Evolutionary conservation across 2,329 filamentous ascomycete species (phyloP), one percentile per base, ranked within the genome.

Genomic region (Ophiostoma quercus): DNA sequence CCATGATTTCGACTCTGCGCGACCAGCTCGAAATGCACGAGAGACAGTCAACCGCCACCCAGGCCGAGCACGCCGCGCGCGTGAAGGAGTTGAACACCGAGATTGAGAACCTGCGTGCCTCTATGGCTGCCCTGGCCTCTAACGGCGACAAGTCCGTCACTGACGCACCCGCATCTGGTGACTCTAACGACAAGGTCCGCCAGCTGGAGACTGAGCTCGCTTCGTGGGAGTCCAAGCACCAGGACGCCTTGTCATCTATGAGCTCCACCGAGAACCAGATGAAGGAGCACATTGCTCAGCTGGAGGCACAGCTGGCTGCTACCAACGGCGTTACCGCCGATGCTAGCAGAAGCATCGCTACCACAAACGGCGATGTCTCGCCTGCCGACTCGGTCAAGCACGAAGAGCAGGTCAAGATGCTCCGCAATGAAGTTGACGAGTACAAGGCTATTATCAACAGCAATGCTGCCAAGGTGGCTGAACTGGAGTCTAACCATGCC

Each of bases 11-110:
- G 4, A 90, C 89, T 19, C 87, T 99, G 82, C 90, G 92, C 71
- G 92, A 96, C 73, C 93, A 97, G 79, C 85, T 99, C 5, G 87
- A 94, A 76, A 89, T 92, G 78, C 96, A 90, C 74, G 94, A 98
- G 79, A 90, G 86, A 74, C 89, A 94, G 76, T 88, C 97, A 72
- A 85, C 85, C 71, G 82, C 87, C 68, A 84, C 97, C 75, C 90
- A 92, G 68, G 88, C 92, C 67, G 83, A 86, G 0, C 89, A 97
- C 74, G 84, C 85, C n/a, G 79, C 82, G 16, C 88, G 92, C 37
- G 94, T 98, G 79, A 85, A 87, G 77, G 88, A 94, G 75, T 83
- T 98, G 2, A 82, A 87, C 67, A 81, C 83, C 9, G 89, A 97
- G 79, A 82, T 98, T 29, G 86, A 91, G 67, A 83, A 80, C 32